Evolutionary conservation across 768 basidiomycete genomes (phyloP), one percentile per base, ranked within the genome.

Genomic region (Leccinum fibrillosum): DNA sequence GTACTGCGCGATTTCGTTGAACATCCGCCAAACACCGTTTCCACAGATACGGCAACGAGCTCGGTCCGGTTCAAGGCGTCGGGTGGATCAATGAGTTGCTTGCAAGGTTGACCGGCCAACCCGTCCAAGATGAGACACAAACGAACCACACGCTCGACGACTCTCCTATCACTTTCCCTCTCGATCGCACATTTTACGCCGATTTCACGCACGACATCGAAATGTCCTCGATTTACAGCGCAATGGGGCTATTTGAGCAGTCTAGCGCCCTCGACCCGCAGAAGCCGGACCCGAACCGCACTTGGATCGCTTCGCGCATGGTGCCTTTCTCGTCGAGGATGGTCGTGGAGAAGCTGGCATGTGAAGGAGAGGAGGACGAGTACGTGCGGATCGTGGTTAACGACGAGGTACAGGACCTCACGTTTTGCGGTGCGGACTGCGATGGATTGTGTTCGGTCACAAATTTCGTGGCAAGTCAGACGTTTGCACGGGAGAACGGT

Each of bases 171-270:
- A 91, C 89, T 0, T 94, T 94, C 75, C 91, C 92, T 0, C 78
- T 90, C 10, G 64, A 84, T 56, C 81, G 82, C 59, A 76, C 76
- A 4, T 66, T 91, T 47, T 92, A 89, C 64, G 85, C 82, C 23
- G 92, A 94, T 72, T 93, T 94, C 70, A 84, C 89, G 5, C 92
- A 94, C 68, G 92, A 94, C 67, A 89, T 91, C 70, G 74, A 86
- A 66, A 89, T 94, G 83, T 77, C 89, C 50, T 84, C 90, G 19
- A 86, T 93, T 55, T 87, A 84, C 59, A 63, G 78, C 68, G 71
- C 89, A 66, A 53, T 83, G 77, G 72, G 90, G 76, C 62, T 80
- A 9, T 56, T 77, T 78, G 54, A 79, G 77, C 70, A 69, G 55
- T n/a, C 80, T 75, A 39, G 37, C 37, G 62, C 52, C 9, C 26